Base-by-base conservation (phyloP, 345 rosid genomes). In the Rhodamnia argentea region DNA sequence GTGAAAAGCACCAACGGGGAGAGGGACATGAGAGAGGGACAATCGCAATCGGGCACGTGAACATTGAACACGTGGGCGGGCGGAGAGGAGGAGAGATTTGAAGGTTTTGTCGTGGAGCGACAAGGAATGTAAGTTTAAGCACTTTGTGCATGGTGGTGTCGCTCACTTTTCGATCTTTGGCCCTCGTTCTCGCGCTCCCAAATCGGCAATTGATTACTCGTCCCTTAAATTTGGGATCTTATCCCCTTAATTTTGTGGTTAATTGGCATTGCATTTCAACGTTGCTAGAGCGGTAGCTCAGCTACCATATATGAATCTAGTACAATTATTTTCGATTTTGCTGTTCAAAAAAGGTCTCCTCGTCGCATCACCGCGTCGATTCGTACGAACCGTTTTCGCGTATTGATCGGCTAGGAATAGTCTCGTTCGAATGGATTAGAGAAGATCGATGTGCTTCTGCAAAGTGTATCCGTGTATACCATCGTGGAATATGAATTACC, bases 101-200 rank as follows among this genome's bases (percentile, higher is more conserved):
- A 47, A 18, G 47, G 9, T 20, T 64, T 62, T 53, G 76, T 56
- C 44, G 44, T 57, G 60, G 13, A 10, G 60, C 13, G 13, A 22
- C 13, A 20, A 60, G 44, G 78, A 70, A 52, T 29, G 59, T n/a
- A 37, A 40, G 60, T 84, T 27, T 16, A 26, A 26, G 70, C 53
- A 60, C 86, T 20, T 26, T 27, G 83, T 64, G 59, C 52, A 51
- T 51, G 40, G 85, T 10, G 76, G 52, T 24, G 32, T 59, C 52
- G 54, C 52, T 85, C n/a, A n/a, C 58, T 88, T 83, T 57, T 85
- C 55, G 88, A 88, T 91, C 87, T 16, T 60, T 56, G 53, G 13
- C 51, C 56, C 60, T 75, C 87, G 86, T 86, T 76, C 92, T 90
- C 89, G 94, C 92, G 95, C 88, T 91, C 92, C 89, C 89, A 90